Base-by-base conservation (phyloP, 441 rosid genomes). In the Brassica balearica region DNA sequence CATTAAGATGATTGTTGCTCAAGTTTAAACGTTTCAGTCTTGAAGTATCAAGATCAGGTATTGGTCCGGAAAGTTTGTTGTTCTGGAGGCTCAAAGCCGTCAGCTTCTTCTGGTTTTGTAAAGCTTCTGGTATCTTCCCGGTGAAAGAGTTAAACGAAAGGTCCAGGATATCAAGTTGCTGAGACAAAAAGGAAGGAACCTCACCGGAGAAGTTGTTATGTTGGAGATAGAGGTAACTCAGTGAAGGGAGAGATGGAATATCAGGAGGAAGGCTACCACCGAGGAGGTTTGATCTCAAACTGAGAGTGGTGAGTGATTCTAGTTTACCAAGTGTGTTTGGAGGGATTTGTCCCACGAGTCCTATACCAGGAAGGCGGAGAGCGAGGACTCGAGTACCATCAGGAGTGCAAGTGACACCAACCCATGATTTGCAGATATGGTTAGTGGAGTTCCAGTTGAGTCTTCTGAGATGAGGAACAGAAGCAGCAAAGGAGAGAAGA, bases 221-320 rank as follows among this genome's bases (percentile, higher is more conserved):
- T 75, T 90, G 95, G 79, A 90, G 89, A 80, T 61, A 89, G 76
- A 90, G 86, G 77, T 78, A 67, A 15, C 69, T 86, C n/a, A 90
- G 86, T 73, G 89, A 89, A 73, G 88, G 88, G 36, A 90, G 85
- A 68, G 87, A 82, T 69, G 83, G 32, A 38, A 89, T 80, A 69
- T 90, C 92, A 17, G 88, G 85, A 81, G 95, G 95, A 81, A 90
- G 91, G 77, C 69, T 34, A 72, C 93, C 92, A 23, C 66, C 84
- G 20, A 90, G 84, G 67, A 80, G 84, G 82, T 90, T 90, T 68
- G 88, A 85, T 55, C 93, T 82, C 80, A 90, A 85, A 84, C 95
- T 90, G 73, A 90, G 87, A 84, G 36, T 71, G 76, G 29, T 77
- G 20, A 90, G 87, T 27, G 84, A 80, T 61, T 84, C 88, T 66